phyloP scores from a whole-genome alignment of 2,329 filamentous ascomycete species.

The Phyllachora maydis region DNA sequence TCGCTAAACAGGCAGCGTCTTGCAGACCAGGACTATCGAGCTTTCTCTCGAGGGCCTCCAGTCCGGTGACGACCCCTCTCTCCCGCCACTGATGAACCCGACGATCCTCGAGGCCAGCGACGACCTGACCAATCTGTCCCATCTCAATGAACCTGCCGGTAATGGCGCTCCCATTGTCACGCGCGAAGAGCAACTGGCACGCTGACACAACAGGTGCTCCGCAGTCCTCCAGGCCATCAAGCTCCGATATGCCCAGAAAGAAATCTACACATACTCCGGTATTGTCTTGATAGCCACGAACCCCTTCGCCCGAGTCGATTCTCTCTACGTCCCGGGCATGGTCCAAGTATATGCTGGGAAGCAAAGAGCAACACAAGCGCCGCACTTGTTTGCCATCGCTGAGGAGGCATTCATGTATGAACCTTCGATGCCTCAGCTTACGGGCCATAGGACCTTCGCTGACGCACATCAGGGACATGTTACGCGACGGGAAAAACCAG shows the following conservation, averaged over 20 bases:
- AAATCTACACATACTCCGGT: constrained; percentile 98
- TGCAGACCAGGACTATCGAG: constrained; percentile 58
- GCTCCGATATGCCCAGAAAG: constrained; percentile 90
- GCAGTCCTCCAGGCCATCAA: constrained; percentile 92
- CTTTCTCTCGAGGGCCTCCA: constrained; percentile 59
- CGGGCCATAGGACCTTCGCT: no score
- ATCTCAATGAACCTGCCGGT: constrained; percentile 97
- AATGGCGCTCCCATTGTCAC: constrained; percentile 8
- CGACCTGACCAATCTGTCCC: constrained; percentile 89
- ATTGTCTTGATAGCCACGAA: constrained; percentile 98
- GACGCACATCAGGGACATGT: constrained; percentile 76
- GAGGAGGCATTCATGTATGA: constrained; percentile 88
- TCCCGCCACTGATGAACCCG: constrained; percentile 95
- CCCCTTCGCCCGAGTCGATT: constrained; percentile 92
- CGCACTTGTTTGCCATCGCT: constrained; percentile 95
- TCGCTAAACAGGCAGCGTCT: constrained; percentile 3
- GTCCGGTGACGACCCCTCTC: constrained; percentile 51
- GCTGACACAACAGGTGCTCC: no score
- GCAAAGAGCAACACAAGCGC: constrained; percentile 87
- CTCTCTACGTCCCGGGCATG: constrained; percentile 96
- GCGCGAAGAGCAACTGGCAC: constrained; percentile 5
- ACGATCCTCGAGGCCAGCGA: constrained; percentile 96
- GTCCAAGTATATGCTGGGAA: constrained; percentile 98
- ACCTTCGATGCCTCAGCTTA: neutral
- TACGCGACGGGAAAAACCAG: constrained; percentile 88